Base-by-base conservation (phyloP, 192 early-diverging fungal species). In the Phlyctochytrium arcticum region DNA sequence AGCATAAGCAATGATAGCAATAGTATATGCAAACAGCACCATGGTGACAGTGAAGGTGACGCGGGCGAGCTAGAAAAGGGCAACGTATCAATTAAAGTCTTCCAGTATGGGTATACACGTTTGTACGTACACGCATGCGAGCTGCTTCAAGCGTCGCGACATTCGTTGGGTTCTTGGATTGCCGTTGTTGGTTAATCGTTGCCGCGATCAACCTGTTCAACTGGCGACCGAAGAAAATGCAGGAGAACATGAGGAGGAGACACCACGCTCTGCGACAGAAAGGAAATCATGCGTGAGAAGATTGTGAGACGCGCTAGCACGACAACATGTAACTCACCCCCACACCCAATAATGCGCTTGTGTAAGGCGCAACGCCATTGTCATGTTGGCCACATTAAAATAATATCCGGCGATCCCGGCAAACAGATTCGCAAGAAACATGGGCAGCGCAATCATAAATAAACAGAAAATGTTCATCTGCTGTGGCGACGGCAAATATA, bases 1-100 rank as follows among this genome's bases (percentile, higher is more conserved):
- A 36, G 55, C 55, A 26, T 57, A 57, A 17, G 55, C 55, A n/a
- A 57, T 26, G 35, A 57, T 57, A 12, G 55, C 55, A 8, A 57
- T 15, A 15, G 26, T 26, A 36, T 57, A 57, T 24, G 32, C 12
- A 36, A 26, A 12, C 12, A 57, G 55, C 17, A 57, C 26, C 4
- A n/a, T 17, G 2, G 35, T 36, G 55, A 57, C 30, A 26, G 35
- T 36, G 10, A 36, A 3, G 12, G 55, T 57, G 31, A 57, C 29
- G 55, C 26, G 26, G 29, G 17, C 4, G 5, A 57, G 55, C 55
- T 57, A 36, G 17, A 57, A 15, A 5, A 36, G 35, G 35, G 15
- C 35, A 17, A 31, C n/a, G n/a, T 36, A 19, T n/a, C 32, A 57
- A 57, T 5, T 31, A 15, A 3, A 36, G 15, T 53, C 29, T 8